Evolutionary conservation across 2,329 filamentous ascomycete genomes (phyloP).

Genomic region (Verticillium dahliae): DNA sequence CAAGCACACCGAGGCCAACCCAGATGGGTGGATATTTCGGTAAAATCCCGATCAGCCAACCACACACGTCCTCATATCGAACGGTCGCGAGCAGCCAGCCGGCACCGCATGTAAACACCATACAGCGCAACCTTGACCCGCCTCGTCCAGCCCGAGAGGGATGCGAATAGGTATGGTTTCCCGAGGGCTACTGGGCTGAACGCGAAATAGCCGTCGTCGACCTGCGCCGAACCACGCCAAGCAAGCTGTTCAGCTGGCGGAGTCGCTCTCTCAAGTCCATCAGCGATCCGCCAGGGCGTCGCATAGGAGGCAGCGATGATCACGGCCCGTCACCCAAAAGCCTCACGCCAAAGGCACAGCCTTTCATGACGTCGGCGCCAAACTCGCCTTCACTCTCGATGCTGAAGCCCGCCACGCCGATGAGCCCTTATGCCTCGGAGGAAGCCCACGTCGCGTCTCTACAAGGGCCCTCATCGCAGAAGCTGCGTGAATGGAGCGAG

Average conservation of each 20-base stretch:
- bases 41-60: neutral
- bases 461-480: slow-evolving; percentile 23
- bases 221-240: slow-evolving; percentile 24
- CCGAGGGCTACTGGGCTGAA: slow-evolving; percentile 58
- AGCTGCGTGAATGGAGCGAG: neutral
- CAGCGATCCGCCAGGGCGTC: slow-evolving; percentile 22
- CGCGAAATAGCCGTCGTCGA: slow-evolving; percentile 26
- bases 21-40: slow-evolving; percentile 6
- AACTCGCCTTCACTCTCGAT: neutral
- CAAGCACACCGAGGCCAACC: slow-evolving; percentile 7
- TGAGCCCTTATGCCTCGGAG: slow-evolving; percentile 40
- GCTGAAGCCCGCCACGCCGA: slow-evolving; percentile 10
- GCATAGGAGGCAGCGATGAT: neutral
- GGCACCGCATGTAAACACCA: neutral
- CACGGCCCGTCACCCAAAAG: neutral
- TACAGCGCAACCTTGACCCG: slow-evolving; percentile 34
- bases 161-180: slow-evolving; percentile 58
- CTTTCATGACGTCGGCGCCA: neutral
- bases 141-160: slow-evolving; percentile 48
- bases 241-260: slow-evolving; percentile 33
- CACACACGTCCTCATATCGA: neutral
- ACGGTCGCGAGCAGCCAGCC: neutral
- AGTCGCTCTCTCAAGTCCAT: slow-evolving; percentile 27
- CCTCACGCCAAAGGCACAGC: slow-evolving; percentile 10
- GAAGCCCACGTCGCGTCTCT: slow-evolving; percentile 40